Base-by-base conservation (phyloP, 768 basidiomycete genomes). In the Lentinula sp. region DNA sequence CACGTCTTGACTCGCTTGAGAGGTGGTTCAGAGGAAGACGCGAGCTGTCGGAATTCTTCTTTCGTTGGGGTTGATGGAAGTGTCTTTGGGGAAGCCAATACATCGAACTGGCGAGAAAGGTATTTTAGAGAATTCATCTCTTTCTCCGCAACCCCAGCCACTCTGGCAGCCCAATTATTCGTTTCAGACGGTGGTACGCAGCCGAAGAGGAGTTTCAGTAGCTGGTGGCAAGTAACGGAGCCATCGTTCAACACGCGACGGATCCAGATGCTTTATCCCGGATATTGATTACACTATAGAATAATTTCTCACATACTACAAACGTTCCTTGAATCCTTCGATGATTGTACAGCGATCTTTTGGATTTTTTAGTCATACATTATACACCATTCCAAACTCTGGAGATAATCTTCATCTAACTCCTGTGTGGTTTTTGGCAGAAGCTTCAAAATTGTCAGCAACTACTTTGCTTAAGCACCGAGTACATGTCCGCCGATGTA, bases 71-170 rank as follows among this genome's bases (percentile, higher is more conserved):
- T 83, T 42, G 84, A 80, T 15, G 87, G 82, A 32, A 84, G 83
- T 46, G 85, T 78, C 66, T 79, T 79, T 53, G 85, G 71, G 7
- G 85, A 75, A 61, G 86, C 85, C 66, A 90, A 76, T 63, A 83
- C 85, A 76, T 93, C 90, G 79, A 91, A 85, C 72, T 91, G 87
- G 70, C 88, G 87, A 66, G 91, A 90, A 63, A 93, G 79, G 74
- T 90, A 87, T 16, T 82, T 79, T 68, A 93, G 84, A 67, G 89
- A 89, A 77, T 93, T 93, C 91, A 93, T 93, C 63, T 51, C 49
- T 33, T 43, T 28, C 58, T 72, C 70, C 10, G 65, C 64, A 42
- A 18, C 48, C 55, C 28, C 41, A 32, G 18, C 13, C 62, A 18
- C 28, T 54, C 52, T 28, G 37, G 18, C 61, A 41, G 54, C 32